These are phyloP conservation scores for Colletotrichum tamarilloi DNA, from an alignment of 2,329 filamentous ascomycete genomes.

Conservation along the genomic window DNA sequence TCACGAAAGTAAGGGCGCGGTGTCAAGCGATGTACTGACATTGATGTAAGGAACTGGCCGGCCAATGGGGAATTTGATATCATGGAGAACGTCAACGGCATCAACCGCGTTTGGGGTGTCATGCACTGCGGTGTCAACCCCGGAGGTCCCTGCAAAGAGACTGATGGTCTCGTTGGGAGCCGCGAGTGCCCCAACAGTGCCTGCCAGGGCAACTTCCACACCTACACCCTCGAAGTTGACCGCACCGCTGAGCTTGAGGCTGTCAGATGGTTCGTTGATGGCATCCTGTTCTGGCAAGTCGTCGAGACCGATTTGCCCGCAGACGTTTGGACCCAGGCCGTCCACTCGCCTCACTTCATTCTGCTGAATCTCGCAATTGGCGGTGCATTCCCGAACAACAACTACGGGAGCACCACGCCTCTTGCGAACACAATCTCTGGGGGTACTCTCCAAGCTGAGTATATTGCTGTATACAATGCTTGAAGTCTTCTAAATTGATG, in stretches of 20 bases:
- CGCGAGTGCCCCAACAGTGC: conserved; percentile 36
- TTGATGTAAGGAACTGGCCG: conserved; percentile 50
- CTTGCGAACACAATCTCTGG: conserved; percentile 33
- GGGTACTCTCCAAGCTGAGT: conserved; percentile 34
- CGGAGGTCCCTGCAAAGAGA: conserved; percentile 56
- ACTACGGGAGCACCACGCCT: conserved; percentile 24
- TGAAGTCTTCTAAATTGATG: neutral
- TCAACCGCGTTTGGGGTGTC: conserved; percentile 46
- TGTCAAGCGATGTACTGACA: neutral
- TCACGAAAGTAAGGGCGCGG: neutral
- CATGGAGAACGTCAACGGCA: conserved; percentile 55
- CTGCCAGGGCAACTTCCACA: conserved; percentile 47
- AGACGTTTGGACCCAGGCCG: conserved; percentile 46
- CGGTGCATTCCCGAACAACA: conserved; percentile 46
- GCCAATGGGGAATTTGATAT: conserved; percentile 57
- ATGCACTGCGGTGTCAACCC: conserved; percentile 54
- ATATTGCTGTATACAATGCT: conserved; percentile 38
- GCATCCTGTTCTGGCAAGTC: conserved; percentile 41
- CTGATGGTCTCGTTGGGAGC: conserved; percentile 44
- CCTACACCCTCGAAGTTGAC: conserved; percentile 48
- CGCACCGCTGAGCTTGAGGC: conserved; percentile 43
- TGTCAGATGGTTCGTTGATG: conserved; percentile 51
- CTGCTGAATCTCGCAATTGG: conserved; percentile 54
- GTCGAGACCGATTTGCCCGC: conserved; percentile 41
- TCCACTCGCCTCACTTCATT: conserved; percentile 46